Evolutionary conservation across 2,329 filamentous ascomycete species (phyloP).

Genomic region (Curvularia lunata): DNA sequence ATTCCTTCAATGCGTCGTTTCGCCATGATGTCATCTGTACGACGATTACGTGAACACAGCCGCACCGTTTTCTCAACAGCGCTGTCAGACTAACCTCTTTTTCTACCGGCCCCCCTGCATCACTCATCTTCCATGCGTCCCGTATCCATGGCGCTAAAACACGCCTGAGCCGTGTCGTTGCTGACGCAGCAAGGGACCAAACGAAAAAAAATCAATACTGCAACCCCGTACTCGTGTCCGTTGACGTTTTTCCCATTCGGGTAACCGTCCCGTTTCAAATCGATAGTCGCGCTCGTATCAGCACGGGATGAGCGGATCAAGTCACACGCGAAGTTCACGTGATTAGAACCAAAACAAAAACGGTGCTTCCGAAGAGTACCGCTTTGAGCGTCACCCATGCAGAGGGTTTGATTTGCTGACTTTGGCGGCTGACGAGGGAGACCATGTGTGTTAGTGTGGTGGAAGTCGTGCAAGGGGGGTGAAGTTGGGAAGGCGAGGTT

Average conservation of each 20-base stretch:
- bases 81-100: background rate
- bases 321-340: background rate
- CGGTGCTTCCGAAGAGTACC: background rate
- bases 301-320: background rate
- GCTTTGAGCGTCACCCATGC: background rate
- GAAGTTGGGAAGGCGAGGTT: background rate
- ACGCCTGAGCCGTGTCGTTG: background rate
- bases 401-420: background rate
- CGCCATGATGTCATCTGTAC: background rate
- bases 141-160: background rate
- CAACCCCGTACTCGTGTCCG: constrained; percentile 6
- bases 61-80: no score
- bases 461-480: background rate
- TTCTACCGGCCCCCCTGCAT: background rate
- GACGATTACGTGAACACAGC: no score
- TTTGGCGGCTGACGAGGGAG: background rate
- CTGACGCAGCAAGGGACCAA: constrained; percentile 4
- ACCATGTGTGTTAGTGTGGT: background rate
- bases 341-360: background rate
- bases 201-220: constrained; percentile 3
- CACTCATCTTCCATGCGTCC: background rate
- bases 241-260: constrained; percentile 3
- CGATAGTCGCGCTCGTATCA: constrained; percentile 18
- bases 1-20: constrained; percentile 11
- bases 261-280: constrained; percentile 7